These are phyloP conservation scores for Auricularia sp. DNA, from an alignment of 768 basidiomycete species.

Conservation along the genomic window DNA sequence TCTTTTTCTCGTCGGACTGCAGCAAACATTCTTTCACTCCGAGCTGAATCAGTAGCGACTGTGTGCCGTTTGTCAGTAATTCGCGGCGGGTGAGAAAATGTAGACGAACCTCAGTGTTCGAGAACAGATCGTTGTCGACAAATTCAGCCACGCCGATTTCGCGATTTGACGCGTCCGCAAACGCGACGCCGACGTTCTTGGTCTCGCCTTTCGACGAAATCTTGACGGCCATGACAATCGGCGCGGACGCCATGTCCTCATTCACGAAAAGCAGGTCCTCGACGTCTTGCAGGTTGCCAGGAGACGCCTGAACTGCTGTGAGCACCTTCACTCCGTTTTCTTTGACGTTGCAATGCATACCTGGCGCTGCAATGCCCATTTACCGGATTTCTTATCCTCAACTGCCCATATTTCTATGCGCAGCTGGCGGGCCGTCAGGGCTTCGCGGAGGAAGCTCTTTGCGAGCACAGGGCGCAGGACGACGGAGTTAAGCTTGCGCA, in stretches of 20 bases:
- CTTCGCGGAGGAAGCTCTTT: constrained; percentile 75
- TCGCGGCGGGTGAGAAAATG: no score
- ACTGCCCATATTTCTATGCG: constrained; percentile 85
- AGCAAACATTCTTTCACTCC: constrained; percentile 95
- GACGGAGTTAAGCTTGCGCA: constrained; percentile 57
- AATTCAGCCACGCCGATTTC: constrained; percentile 86
- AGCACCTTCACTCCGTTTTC: constrained; percentile 1
- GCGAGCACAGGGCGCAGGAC: constrained; percentile 67
- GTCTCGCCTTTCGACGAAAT: constrained; percentile 50
- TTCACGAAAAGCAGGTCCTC: constrained; percentile 72
- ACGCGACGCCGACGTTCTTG: constrained; percentile 77
- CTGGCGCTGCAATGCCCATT: constrained; percentile 76
- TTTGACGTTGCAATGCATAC: constrained; percentile 25
- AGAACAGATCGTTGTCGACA: constrained; percentile 89
- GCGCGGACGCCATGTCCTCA: constrained; percentile 70
- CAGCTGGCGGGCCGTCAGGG: constrained; percentile 80
- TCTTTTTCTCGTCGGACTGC: constrained; percentile 65
- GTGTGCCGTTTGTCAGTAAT: neutral
- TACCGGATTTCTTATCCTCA: constrained; percentile 64
- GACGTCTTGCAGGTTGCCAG: constrained; percentile 54
- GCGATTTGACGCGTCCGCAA: constrained; percentile 79
- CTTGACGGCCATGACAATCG: constrained; percentile 85
- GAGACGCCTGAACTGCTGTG: constrained; percentile 45
- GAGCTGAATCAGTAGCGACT: constrained; percentile 93
- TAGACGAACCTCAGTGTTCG: constrained; percentile 72